Evolutionary conservation across 176 grass and related monocot genomes (phyloP), one percentile per base, ranked within the genome.

Genomic region (Guadua angustifolia): DNA sequence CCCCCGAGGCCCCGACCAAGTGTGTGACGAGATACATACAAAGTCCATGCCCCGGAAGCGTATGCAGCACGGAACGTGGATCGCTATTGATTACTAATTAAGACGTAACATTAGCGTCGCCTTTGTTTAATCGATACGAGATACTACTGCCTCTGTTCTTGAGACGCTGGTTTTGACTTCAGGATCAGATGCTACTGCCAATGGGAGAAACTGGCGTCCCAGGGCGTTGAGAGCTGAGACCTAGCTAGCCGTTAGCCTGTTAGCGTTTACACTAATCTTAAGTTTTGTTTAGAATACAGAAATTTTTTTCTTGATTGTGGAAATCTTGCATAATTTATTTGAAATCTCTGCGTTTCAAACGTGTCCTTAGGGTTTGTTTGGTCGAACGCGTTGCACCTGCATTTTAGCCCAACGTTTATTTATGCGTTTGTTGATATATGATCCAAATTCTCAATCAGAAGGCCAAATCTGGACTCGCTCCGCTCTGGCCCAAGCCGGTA

Each of bases 21-120:
- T 29, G 67, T 79, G 56, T 49, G 75, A 64, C 18, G 42, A 36
- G 71, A 77, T 71, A 38, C 74, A 80, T 50, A 67, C 26, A 51
- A 66, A 67, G 46, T 17, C 33, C 29, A 38, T 12, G 50, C 0
- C 39, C 42, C 72, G 51, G 50, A 78, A 49, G 87, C 87, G 75
- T 75, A 74, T 42, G 69, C 88, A 82, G 88, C 83, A 90, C 73
- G 79, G 86, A 90, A 78, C 66, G 83, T 74, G 84, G 88, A 90
- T 90, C 84, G 29, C 72, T 59, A 82, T 83, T 90, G 75, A 86
- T 76, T 73, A 78, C 73, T 66, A 90, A 85, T 90, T 73, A 86
- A 90, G 83, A 33, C 59, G n/a, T 36, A 15, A 39, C 8, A 49
- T 62, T 63, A 75, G 82, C 76, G 76, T 80, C 50, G 10, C 61